A percentile compares a stretch with the other conserved stretches of the same genome.
phyloP scores from a whole-genome alignment of 371 early-diverging fungal species.

The Fennellomyces sp. region DNA sequence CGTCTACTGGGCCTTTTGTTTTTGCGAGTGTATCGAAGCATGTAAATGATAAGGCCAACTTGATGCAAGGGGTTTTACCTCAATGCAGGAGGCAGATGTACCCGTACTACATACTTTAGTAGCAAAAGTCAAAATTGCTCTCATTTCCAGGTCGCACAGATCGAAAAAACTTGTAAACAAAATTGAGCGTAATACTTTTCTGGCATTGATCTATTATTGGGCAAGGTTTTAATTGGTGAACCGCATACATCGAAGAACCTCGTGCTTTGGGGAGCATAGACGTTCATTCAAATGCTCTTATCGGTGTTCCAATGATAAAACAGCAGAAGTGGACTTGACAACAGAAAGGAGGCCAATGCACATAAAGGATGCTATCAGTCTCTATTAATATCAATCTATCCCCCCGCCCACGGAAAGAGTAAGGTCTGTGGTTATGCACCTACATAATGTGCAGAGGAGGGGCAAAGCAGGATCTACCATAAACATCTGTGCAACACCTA shows the following conservation, averaged over 20 bases:
- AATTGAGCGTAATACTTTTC: background rate
- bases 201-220: no score
- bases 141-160: background rate
- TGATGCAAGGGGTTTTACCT: constrained; percentile 2
- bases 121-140: no score
- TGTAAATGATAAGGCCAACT: constrained; percentile 5
- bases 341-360: constrained; percentile 10
- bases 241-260: background rate
- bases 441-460: background rate
- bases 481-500: background rate
- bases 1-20: no score
- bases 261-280: background rate
- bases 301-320: background rate
- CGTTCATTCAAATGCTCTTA: background rate
- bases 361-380: constrained; percentile 1
- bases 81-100: constrained; percentile 1
- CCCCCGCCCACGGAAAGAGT: background rate
- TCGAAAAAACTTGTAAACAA: background rate
- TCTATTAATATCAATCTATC: background rate
- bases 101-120: background rate
- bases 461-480: background rate
- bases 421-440: constrained; percentile 5
- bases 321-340: background rate
- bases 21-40: no score
- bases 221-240: no score